These are phyloP conservation scores for Fremontodendron californicum DNA, from an alignment of 345 rosid species.

Conservation along the genomic window DNA sequence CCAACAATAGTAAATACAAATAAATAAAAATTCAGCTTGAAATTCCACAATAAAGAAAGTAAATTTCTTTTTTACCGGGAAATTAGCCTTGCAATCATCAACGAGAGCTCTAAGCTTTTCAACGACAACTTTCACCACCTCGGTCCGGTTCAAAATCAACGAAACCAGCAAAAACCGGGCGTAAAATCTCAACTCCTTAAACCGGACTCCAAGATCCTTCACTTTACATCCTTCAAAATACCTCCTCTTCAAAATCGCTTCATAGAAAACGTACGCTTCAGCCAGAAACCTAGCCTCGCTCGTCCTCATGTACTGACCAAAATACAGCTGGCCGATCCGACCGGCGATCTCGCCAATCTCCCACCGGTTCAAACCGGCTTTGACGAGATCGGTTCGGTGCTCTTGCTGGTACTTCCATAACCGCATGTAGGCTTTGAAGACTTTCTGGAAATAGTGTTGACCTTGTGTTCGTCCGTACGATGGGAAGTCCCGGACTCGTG, in stretches of 20 bases:
- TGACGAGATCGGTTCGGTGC: conserved; percentile 61
- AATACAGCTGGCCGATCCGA: conserved; percentile 98
- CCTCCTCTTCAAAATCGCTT: conserved; percentile 71
- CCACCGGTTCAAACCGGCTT: conserved; percentile 79
- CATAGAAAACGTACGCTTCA: conserved; percentile 88
- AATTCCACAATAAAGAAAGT: background rate
- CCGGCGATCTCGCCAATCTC: conserved; percentile 99
- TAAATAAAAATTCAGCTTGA: background rate
- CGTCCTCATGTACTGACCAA: conserved; percentile 86
- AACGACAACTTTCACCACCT: conserved; percentile 50
- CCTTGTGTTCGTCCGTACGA: conserved; percentile 49
- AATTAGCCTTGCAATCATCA: conserved; percentile 66
- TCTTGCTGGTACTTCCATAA: conserved; percentile 94
- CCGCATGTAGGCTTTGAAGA: conserved; percentile 87
- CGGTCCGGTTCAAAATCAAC: conserved; percentile 61
- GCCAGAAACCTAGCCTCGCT: conserved; percentile 81
- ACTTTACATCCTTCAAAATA: conserved; percentile 69
- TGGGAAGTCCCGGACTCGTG: conserved; percentile 76
- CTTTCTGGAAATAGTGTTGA: conserved; percentile 67
- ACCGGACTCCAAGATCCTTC: conserved; percentile 65
- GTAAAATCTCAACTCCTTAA: conserved; percentile 83
- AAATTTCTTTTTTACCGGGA: conserved; percentile 44
- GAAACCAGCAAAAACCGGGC: conserved; percentile 86
- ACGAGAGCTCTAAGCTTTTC: conserved; percentile 51
- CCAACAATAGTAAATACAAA: background rate